Evolutionary conservation across 176 grass and related monocot genomes (phyloP).

Genomic region (Musa beccarii): DNA sequence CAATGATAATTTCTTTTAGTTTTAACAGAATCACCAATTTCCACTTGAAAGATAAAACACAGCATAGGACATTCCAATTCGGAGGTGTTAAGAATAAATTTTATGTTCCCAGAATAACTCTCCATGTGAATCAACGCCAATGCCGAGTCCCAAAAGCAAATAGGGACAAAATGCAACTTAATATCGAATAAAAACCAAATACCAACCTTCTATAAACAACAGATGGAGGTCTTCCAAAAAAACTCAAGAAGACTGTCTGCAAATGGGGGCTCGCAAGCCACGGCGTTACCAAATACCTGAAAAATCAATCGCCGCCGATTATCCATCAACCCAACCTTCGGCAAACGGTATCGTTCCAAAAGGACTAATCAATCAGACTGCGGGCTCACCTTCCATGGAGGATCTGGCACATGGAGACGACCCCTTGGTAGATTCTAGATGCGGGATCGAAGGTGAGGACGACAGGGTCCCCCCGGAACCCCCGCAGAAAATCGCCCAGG

Average conservation of each 20-base stretch:
- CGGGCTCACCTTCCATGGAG: slow-evolving; percentile 67
- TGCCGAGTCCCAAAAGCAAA: neutral
- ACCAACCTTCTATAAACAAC: slow-evolving; percentile 71
- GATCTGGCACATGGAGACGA: slow-evolving; percentile 59
- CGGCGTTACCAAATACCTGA: slow-evolving; percentile 73
- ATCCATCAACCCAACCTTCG: neutral
- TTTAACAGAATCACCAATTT: too few relatives aligned
- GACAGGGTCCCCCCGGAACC: slow-evolving; percentile 57
- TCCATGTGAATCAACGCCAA: too few relatives aligned
- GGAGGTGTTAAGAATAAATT: neutral
- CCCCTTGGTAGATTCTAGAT: slow-evolving; percentile 74
- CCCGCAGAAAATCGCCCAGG: slow-evolving; percentile 46
- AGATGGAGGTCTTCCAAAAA: slow-evolving; percentile 56
- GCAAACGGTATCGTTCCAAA: neutral
- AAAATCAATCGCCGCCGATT: neutral
- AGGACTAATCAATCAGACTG: neutral
- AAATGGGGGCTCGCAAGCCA: slow-evolving; percentile 93
- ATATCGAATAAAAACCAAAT: neutral
- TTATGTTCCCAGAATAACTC: neutral
- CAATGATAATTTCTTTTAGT: too few relatives aligned
- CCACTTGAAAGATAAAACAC: too few relatives aligned
- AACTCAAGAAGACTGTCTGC: slow-evolving; percentile 79
- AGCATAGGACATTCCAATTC: neutral
- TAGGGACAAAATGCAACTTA: neutral
- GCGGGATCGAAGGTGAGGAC: slow-evolving; percentile 65